Conservation (phyloP, 805 yeast species). For the Lipomyces lipofer region DNA sequence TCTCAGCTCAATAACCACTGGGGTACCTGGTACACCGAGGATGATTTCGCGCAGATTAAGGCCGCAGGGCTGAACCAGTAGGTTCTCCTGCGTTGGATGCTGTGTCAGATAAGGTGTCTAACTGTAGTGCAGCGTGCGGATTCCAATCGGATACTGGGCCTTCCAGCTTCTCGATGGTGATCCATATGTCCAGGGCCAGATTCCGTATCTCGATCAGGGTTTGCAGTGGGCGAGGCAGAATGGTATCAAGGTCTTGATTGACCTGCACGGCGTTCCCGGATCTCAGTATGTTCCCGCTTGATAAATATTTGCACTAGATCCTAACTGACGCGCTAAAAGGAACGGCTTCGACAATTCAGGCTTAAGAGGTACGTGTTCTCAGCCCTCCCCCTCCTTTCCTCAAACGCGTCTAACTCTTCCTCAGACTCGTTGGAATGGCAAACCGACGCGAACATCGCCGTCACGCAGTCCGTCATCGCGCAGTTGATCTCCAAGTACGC, state of each 20-base stretch:
- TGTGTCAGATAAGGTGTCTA: not conserved
- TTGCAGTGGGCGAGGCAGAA: constrained; percentile 70
- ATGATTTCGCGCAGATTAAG: constrained; percentile 58
- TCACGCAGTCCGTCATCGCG: constrained; percentile 57
- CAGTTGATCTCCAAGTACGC: constrained; percentile 65
- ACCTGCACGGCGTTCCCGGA: constrained; percentile 91
- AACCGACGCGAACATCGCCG: constrained; percentile 49
- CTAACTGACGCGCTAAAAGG: constrained; percentile 1
- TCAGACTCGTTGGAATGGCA: constrained; percentile 57
- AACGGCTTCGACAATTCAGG: constrained; percentile 96
- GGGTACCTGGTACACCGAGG: constrained; percentile 63
- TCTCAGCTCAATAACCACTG: constrained; percentile 60
- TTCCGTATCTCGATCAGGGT: constrained; percentile 67
- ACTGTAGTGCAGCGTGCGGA: constrained; percentile 18
- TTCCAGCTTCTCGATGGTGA: constrained; percentile 47
- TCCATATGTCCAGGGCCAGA: constrained; percentile 76
- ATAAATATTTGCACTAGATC: not conserved
- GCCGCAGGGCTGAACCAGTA: constrained; percentile 59
- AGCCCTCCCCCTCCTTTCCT: not conserved
- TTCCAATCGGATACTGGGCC: constrained; percentile 77
- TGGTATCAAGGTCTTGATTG: constrained; percentile 78
- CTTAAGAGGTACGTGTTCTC: constrained; percentile 48
- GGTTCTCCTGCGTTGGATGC: constrained; percentile 40
- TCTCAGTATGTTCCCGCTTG: constrained; percentile 52
- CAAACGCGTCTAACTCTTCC: not conserved